phyloP scores from a whole-genome alignment of 208 protist species.

The Trypanosoma melophagium region DNA sequence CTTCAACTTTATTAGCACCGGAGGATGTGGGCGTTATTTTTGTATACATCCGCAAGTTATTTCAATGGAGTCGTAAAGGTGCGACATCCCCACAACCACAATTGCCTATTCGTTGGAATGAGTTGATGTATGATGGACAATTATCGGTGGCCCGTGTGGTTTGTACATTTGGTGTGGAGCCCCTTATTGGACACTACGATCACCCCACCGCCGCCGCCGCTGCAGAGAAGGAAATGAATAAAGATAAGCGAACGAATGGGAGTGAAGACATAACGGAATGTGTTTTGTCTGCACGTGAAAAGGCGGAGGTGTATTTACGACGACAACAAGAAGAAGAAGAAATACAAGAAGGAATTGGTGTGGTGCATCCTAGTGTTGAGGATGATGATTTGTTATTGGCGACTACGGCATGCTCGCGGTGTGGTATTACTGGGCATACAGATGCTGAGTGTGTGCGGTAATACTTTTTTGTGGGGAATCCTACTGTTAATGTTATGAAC shows the following conservation, averaged over 20 bases:
- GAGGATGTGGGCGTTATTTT: conserved; percentile 75
- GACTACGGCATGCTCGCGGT: conserved; percentile 48
- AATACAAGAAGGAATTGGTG: background rate
- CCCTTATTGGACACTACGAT: conserved; percentile 23
- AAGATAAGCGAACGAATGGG: conserved; percentile 13
- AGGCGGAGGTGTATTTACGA: conserved; percentile 29
- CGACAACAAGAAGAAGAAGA: background rate
- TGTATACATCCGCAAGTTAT: conserved; percentile 60
- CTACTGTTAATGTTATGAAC: background rate
- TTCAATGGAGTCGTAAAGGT: conserved; percentile 11
- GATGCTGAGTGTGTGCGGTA: conserved; percentile 47
- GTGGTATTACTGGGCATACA: conserved; percentile 57
- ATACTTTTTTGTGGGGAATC: background rate
- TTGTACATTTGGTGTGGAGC: conserved; percentile 56
- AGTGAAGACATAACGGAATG: conserved; percentile 11
- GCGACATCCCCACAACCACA: conserved; percentile 12
- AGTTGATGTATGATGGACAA: conserved; percentile 73
- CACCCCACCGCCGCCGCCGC: conserved; percentile 5
- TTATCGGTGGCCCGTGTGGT: conserved; percentile 56
- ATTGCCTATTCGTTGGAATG: conserved; percentile 65
- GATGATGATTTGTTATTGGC: conserved; percentile 31
- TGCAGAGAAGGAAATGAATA: conserved; percentile 10
- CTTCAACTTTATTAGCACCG: conserved; percentile 49
- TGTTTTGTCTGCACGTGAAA: conserved; percentile 32
- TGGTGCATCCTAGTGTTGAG: conserved; percentile 8